Base-by-base conservation (phyloP, 257 asterid species). In the Cruciata laevipes region DNA sequence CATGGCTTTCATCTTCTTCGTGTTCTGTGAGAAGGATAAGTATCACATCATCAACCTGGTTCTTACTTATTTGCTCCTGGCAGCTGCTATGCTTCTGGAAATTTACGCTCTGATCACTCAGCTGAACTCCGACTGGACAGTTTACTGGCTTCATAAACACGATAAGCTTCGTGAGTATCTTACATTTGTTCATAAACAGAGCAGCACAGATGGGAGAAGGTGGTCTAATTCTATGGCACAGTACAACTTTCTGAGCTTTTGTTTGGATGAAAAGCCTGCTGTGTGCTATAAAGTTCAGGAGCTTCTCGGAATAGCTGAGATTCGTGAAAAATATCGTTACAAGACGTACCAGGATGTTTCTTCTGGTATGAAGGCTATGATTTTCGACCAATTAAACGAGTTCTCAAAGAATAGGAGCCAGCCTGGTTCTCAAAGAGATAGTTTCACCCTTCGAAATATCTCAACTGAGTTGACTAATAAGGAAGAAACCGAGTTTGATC, bases 211-310 rank as follows among this genome's bases (percentile, higher is more conserved):
- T 47, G 44, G 42, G 21, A 71, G 40, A 63, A 76, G 86, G 37
- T 85, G 86, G 90, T 85, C 87, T 72, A 63, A 69, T 67, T 78
- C 69, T 38, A 78, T 77, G 72, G 77, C 83, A 21, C 90, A 78
- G 68, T 78, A 82, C 73, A 78, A 78, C 65, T 69, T 76, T 20
- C 69, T 80, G 18, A 67, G 73, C 23, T 61, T 70, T 31, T 80
- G 81, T 68, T 66, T 85, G 24, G 71, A 65, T 69, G 74, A 64
- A 18, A 80, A 63, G 71, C 72, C 69, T 33, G 69, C 44, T 6
- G 62, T 9, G 13, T 61, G 59, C 51, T 63, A 14, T 30, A 35
- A 59, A 17, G 35, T 75, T 16, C 65, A 49, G 53, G 73, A 68
- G 66, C 70, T 78, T 55, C 53, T 70, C 21, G 38, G 14, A n/a